Evolutionary conservation across 495 filamentous ascomycete genomes (phyloP).

Genomic region (Jackrogersella multiformis): DNA sequence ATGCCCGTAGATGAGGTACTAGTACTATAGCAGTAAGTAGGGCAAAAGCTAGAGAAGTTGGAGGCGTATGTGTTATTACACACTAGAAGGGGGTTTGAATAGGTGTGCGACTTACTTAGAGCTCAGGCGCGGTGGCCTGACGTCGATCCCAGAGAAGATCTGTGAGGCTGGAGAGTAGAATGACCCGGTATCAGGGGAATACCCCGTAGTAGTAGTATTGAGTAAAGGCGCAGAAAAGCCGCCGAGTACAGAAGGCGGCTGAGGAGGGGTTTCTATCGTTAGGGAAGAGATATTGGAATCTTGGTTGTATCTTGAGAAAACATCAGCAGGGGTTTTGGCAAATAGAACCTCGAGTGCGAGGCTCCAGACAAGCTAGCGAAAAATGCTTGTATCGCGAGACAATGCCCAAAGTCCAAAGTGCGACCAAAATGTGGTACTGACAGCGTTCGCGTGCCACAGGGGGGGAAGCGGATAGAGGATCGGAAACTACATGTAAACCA

Average conservation of each 20-base stretch:
- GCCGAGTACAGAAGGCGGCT: conserved; percentile 56
- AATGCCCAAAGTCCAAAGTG: conserved; percentile 49
- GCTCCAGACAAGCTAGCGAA: conserved; percentile 47
- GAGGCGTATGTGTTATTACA: conserved; percentile 22
- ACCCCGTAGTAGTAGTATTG: conserved; percentile 47
- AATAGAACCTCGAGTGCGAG: conserved; percentile 43
- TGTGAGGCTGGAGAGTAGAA: conserved; percentile 57
- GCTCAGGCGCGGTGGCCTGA: conserved; percentile 58
- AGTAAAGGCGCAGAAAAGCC: conserved; percentile 56
- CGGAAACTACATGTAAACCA: conserved; percentile 51
- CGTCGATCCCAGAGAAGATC: conserved; percentile 56
- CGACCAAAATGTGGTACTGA: conserved; percentile 55
- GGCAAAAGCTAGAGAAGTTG: conserved; percentile 30
- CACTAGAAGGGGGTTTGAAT: conserved; percentile 16
- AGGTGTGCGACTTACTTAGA: conserved; percentile 58
- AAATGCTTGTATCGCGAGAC: conserved; percentile 45
- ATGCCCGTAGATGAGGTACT: conserved; percentile 61
- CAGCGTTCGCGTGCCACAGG: conserved; percentile 56
- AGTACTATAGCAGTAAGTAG: conserved; percentile 56
- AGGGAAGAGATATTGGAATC: conserved; percentile 56
- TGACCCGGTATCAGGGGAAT: conserved; percentile 55
- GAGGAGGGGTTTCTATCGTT: conserved; percentile 57
- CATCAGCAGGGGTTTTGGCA: conserved; percentile 50
- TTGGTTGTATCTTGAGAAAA: conserved; percentile 55
- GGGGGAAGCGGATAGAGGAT: conserved; percentile 52